phyloP scores from a whole-genome alignment of 2,329 filamentous ascomycete genomes.

The Cladosporium velox region DNA sequence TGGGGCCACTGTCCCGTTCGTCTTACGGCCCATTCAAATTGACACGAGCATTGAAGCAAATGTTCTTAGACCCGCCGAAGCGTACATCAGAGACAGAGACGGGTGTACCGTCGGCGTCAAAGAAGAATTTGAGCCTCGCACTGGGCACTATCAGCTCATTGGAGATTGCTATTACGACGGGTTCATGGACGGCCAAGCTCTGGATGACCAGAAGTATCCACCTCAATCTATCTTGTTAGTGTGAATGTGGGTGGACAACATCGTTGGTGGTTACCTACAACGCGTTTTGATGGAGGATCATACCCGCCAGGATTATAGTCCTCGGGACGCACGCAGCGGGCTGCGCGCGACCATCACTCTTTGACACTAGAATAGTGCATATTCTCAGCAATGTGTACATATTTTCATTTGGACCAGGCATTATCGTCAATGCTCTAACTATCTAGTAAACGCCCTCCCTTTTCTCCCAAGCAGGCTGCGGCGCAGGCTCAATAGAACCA shows the following conservation, averaged over 20 bases:
- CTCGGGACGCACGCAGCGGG: too few species aligned
- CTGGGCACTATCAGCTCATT: neutral
- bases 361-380: too few species aligned
- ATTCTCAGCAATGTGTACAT: too few species aligned
- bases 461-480: constrained; percentile 34
- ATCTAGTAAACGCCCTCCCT: constrained; percentile 30
- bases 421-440: too few species aligned
- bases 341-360: too few species aligned
- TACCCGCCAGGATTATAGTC: too few species aligned
- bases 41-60: neutral
- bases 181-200: neutral
- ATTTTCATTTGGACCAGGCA: too few species aligned
- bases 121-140: neutral
- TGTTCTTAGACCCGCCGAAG: neutral
- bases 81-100: neutral
- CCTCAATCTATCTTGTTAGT: too few species aligned
- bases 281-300: too few species aligned
- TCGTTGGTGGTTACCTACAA: too few species aligned
- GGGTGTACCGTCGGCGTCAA: neutral
- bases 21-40: neutral
- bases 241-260: too few species aligned
- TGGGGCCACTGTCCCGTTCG: neutral
- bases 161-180: neutral
- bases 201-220: neutral
- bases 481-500: constrained; percentile 34